Evolutionary conservation across 1,284 basidiomycete species (phyloP), one percentile per base, ranked within the genome.

Genomic region (Cryptococcus sp.): DNA sequence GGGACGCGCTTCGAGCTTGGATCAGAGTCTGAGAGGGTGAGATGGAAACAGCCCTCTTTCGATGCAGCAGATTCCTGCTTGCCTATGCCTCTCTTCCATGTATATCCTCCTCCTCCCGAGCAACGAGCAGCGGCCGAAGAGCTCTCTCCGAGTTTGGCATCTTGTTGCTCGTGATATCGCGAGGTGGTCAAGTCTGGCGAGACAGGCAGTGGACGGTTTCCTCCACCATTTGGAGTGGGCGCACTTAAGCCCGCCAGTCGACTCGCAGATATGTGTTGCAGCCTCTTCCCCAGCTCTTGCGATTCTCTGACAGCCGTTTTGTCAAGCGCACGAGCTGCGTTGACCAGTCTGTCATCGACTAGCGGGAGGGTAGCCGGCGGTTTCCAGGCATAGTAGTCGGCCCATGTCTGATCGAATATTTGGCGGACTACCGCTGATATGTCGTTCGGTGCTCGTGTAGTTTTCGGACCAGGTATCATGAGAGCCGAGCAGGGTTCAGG

Each of bases 361-460:
- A 58, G 34, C 11, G 54, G 26, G 5, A 55, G 47, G 15, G 60
- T 62, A 7, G 46, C 37, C n/a, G 60, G 57, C 20, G 60, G 56
- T 39, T 58, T 62, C 53, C 50, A 51, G 16, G 40, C 50, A 47
- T 58, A 54, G 37, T 50, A 62, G 40, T 58, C 60, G 2, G 23
- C n/a, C 54, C 53, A 58, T 5, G 50, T 51, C 38, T 56, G 34
- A 11, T 50, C 23, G 46, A 52, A 62, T 4, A 26, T 41, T 6
- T 50, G n/a, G 23, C 53, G 46, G 4, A 62, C 57, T 15, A 41
- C 45, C 3, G 29, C 29, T 34, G 8, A 10, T 2, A 34, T 13
- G 29, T 13, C 13, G 8, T 34, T 34, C 8, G 8, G 8, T 34
- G 8, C 2, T 34, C 8, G 29, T 34, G 29, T 7, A 34, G 5